These are phyloP conservation scores for Metschnikowia aberdeeniae DNA, from an alignment of 805 yeast genomes.

Conservation along the genomic window DNA sequence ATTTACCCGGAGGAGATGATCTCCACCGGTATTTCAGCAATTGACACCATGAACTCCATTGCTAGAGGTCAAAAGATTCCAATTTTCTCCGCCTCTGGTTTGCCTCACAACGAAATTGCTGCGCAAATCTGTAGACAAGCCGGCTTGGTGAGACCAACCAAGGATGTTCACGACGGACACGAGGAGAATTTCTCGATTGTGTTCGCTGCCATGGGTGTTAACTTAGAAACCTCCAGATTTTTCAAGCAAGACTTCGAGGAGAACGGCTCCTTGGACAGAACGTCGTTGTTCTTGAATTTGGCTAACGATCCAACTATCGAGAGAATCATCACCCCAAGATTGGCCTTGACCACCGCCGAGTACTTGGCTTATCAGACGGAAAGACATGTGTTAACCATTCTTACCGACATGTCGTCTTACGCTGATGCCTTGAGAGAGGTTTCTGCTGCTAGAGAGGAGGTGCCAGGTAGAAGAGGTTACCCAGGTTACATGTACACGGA, in stretches of 20 bases:
- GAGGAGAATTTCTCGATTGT: constrained; percentile 99
- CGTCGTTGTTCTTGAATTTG: constrained; percentile 91
- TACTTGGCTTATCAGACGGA: constrained; percentile 98
- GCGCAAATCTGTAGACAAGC: constrained; percentile 99
- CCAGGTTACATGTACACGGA: constrained; percentile 99
- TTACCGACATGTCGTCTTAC: constrained; percentile 99
- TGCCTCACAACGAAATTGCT: constrained; percentile 99
- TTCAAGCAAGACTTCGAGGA: constrained; percentile 99
- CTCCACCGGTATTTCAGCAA: constrained; percentile 97
- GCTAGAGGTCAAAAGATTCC: constrained; percentile 99
- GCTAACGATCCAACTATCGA: constrained; percentile 99
- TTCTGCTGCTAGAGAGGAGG: constrained; percentile 99
- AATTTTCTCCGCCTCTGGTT: constrained; percentile 97
- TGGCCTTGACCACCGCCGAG: constrained; percentile 98
- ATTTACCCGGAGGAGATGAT: constrained; percentile 99
- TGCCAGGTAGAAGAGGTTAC: constrained; percentile 99
- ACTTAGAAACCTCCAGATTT: constrained; percentile 96
- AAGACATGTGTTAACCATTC: constrained; percentile 95
- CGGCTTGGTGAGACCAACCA: constrained; percentile 97
- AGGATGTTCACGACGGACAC: constrained; percentile 99
- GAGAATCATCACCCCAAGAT: constrained; percentile 98
- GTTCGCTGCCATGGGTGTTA: constrained; percentile 99
- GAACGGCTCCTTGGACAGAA: constrained; percentile 97
- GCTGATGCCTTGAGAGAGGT: constrained; percentile 99
- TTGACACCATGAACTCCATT: constrained; percentile 98